These are phyloP conservation scores for Centella asiatica DNA, from an alignment of 129 eudicot species.

Conservation along the genomic window DNA sequence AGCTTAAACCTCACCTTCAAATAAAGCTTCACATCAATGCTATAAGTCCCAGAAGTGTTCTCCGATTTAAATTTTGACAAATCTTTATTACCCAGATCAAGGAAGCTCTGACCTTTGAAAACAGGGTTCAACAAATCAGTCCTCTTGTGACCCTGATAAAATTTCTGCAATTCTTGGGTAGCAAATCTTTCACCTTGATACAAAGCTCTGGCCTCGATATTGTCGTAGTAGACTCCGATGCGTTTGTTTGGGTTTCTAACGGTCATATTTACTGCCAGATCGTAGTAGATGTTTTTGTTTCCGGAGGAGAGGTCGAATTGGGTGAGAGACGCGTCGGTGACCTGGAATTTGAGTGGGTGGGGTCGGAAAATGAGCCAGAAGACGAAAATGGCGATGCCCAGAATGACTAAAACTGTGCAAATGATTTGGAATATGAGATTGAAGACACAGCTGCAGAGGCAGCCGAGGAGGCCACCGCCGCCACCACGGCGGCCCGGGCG, in stretches of 20 bases:
- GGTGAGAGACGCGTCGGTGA: conserved; percentile 45
- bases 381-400: conserved; percentile 27
- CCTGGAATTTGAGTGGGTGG: conserved; percentile 49
- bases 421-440: conserved; percentile 49
- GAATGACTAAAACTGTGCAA: conserved; percentile 30
- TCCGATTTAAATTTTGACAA: conserved; percentile 28
- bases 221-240: conserved; percentile 58
- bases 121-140: conserved; percentile 23
- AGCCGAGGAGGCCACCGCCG: conserved; percentile 47
- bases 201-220: conserved; percentile 35
- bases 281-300: conserved; percentile 45
- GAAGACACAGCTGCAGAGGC: conserved; percentile 51
- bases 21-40: conserved; percentile 53
- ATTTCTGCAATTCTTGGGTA: conserved; percentile 14
- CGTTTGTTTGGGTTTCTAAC: conserved; percentile 68
- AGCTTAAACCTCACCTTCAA: conserved; percentile 45
- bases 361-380: conserved; percentile 68
- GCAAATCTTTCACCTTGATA: conserved; percentile 43
- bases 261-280: conserved; percentile 43
- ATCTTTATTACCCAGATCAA: conserved; percentile 15
- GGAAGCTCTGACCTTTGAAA: conserved; percentile 35
- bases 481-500: conserved; percentile 42
- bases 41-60: conserved; percentile 21
- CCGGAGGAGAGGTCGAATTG: conserved; percentile 26
- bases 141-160: conserved; percentile 60